phyloP scores from a whole-genome alignment of 2,329 filamentous ascomycete genomes.

The Apiospora marii region DNA sequence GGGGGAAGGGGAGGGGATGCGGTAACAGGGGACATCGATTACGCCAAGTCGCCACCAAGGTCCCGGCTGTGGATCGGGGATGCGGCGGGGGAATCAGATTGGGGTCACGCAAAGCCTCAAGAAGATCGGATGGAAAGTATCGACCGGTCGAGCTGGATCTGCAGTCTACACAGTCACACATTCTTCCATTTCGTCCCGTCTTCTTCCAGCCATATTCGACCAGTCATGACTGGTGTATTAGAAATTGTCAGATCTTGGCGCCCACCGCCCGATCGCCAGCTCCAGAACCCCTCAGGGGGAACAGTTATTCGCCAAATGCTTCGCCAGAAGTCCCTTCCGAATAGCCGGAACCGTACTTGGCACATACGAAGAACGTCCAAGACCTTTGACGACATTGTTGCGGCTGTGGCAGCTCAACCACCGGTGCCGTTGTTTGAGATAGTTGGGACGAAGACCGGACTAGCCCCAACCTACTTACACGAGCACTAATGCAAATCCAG shows the following conservation, averaged over 20 bases:
- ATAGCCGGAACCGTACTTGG: not conserved
- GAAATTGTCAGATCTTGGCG: constrained; percentile 6
- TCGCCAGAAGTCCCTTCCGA: not conserved
- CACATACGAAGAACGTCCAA: not conserved
- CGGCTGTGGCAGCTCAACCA: not conserved
- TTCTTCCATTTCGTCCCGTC: not conserved
- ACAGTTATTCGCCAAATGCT: not conserved
- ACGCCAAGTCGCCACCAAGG: constrained; percentile 7
- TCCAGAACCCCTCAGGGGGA: not conserved
- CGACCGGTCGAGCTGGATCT: constrained; percentile 3
- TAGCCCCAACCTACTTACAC: not conserved
- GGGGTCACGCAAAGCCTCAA: constrained; percentile 6
- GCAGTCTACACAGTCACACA: not conserved
- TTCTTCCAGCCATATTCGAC: not conserved
- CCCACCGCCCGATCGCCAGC: not conserved
- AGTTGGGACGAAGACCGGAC: not conserved
- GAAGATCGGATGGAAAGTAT: constrained; percentile 18
- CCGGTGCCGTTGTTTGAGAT: not conserved
- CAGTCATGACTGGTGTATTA: constrained; percentile 1
- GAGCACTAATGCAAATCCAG: constrained; percentile 4
- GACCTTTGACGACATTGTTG: not conserved
- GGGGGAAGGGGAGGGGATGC: not conserved
- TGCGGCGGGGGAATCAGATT: not conserved
- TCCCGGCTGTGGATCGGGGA: not conserved
- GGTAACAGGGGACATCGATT: not conserved